Percentiles rank a stretch among this genome's conserved stretches.
phyloP scores from a whole-genome alignment of 495 filamentous ascomycete species.

The Aspergillus kassunensis region DNA sequence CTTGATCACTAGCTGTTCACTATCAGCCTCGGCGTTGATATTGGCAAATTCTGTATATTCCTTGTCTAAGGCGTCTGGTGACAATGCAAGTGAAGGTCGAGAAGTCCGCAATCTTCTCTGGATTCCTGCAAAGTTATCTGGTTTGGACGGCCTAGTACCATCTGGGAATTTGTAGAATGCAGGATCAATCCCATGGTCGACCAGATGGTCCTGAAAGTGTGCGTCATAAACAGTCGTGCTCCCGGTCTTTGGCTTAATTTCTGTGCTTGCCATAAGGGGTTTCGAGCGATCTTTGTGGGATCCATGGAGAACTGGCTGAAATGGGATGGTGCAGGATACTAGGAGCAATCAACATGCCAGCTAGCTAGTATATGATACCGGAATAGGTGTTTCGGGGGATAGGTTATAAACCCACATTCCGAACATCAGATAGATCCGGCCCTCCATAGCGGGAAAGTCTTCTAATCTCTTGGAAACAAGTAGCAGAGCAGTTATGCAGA shows the following conservation, averaged over 20 bases:
- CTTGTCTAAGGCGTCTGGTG: not conserved
- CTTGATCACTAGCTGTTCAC: slow-evolving; percentile 1
- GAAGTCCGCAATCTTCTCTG: not conserved
- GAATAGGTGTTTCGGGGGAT: not conserved
- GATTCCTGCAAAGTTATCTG: not conserved
- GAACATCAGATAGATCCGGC: not conserved
- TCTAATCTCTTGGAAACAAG: slow-evolving; percentile 2
- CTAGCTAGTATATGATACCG: not conserved
- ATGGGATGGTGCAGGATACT: slow-evolving; percentile 1
- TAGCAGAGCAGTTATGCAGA: not conserved
- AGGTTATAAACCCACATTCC: not conserved
- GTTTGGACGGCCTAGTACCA: not conserved
- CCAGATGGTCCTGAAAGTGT: slow-evolving; percentile 1
- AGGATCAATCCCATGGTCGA: not conserved
- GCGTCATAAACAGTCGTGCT: slow-evolving; percentile 2
- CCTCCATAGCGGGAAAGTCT: slow-evolving; percentile 1
- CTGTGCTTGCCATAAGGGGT: not conserved
- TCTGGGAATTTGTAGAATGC: not conserved
- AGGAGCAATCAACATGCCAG: not conserved
- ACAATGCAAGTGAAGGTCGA: slow-evolving; percentile 1
- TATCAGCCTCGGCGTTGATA: not conserved
- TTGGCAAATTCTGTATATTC: not conserved
- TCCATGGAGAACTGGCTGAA: slow-evolving; percentile 1
- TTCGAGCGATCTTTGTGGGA: not conserved
- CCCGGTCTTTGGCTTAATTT: not conserved